Evolutionary conservation across 176 grass and related monocot genomes (phyloP).

Genomic region (Ensete ventricosum): DNA sequence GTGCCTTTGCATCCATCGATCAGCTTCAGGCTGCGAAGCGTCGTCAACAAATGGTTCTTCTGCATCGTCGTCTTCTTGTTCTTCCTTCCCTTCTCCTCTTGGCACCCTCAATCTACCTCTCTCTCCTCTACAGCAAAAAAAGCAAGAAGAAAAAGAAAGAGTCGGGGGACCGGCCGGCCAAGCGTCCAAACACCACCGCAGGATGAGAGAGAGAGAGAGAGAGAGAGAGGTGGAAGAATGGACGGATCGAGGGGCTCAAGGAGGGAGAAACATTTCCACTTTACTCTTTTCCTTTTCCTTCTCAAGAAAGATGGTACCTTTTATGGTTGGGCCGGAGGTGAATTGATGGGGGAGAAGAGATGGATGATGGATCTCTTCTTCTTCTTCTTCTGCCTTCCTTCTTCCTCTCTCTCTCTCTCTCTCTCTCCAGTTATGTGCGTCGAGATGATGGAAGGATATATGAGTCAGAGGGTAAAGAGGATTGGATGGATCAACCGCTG

Average conservation of each 20-base stretch:
- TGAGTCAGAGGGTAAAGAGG: neutral
- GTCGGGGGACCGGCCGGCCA: too few relatives aligned
- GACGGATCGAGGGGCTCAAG: neutral
- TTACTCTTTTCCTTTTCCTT: neutral
- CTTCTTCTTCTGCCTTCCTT: too few relatives aligned
- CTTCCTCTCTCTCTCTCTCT: neutral
- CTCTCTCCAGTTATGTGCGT: too few relatives aligned
- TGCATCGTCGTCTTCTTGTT: constrained; percentile 16
- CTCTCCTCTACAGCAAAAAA: neutral
- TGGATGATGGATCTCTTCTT: neutral
- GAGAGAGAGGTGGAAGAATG: neutral
- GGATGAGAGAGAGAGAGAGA: too few relatives aligned
- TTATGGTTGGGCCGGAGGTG: neutral
- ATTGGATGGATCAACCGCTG: neutral
- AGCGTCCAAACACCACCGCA: neutral
- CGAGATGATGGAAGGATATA: too few relatives aligned
- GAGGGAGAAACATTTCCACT: neutral
- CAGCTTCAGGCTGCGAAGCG: constrained; percentile 81
- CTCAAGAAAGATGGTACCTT: neutral
- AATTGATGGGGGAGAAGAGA: neutral
- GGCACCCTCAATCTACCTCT: neutral
- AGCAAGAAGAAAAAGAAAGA: neutral
- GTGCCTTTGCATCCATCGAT: constrained; percentile 76
- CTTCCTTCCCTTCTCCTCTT: neutral
- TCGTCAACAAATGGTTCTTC: constrained; percentile 94